Percentiles rank a stretch among this genome's conserved stretches.
Conservation (phyloP, 2,329 filamentous ascomycete species). For the Ceratocystis colombiana region DNA sequence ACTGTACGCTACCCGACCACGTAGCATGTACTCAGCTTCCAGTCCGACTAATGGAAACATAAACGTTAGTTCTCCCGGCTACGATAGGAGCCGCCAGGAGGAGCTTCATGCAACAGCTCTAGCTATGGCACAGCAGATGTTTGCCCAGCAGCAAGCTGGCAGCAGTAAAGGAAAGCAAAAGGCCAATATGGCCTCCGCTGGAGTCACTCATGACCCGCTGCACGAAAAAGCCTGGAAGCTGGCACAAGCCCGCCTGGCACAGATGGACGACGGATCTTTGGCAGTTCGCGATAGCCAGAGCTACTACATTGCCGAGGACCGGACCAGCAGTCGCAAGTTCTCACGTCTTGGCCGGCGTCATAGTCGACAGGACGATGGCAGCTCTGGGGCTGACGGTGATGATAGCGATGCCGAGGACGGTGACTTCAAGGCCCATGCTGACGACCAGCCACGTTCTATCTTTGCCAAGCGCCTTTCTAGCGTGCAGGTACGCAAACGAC, state of each 20-base stretch:
- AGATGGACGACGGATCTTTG: conserved; percentile 61
- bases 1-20: conserved; percentile 54
- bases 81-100: conserved; percentile 59
- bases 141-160: conserved; percentile 55
- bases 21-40: conserved; percentile 66
- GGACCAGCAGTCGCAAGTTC: conserved; percentile 37
- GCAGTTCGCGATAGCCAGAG: conserved; percentile 56
- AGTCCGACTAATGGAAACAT: conserved; percentile 40
- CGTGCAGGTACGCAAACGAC: conserved; percentile 63
- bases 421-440: conserved; percentile 46
- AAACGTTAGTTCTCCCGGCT: conserved; percentile 57
- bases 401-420: conserved; percentile 35
- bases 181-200: background rate
- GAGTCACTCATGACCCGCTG: conserved; percentile 34
- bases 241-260: conserved; percentile 71
- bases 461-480: conserved; percentile 58
- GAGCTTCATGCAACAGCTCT: conserved; percentile 71
- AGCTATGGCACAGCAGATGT: conserved; percentile 85
- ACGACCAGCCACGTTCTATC: conserved; percentile 55
- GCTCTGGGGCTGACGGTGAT: conserved; percentile 40
- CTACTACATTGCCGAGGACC: conserved; percentile 56
- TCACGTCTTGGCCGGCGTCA: conserved; percentile 31
- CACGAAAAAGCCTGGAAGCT: conserved; percentile 82
- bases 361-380: background rate
- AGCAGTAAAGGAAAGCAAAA: background rate